Conservation (phyloP, 495 filamentous ascomycete genomes). For the Amphirosellinia nigrospora region DNA sequence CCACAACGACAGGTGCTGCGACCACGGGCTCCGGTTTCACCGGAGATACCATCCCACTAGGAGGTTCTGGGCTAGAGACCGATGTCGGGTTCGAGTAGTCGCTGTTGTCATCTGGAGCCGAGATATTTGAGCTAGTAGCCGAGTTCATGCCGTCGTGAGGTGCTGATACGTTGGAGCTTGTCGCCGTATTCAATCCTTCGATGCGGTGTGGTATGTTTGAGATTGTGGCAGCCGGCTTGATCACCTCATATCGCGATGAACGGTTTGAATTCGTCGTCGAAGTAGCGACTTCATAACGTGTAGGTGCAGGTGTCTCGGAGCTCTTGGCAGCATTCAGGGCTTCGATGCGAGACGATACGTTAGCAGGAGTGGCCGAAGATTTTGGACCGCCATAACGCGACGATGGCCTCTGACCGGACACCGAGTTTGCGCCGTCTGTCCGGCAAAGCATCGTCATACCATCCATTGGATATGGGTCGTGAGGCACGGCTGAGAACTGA, state of each 20-base stretch:
- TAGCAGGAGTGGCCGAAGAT: neutral
- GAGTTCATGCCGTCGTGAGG: conserved; percentile 55
- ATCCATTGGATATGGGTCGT: conserved; percentile 93
- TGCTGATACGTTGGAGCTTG: neutral
- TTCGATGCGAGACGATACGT: neutral
- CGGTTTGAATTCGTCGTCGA: neutral
- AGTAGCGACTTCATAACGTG: neutral
- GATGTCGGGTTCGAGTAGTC: conserved; percentile 91
- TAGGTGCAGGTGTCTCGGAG: neutral
- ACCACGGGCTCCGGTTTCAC: conserved; percentile 2
- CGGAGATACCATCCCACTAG: conserved; percentile 70
- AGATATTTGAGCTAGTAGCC: conserved; percentile 77
- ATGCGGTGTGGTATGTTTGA: conserved; percentile 13
- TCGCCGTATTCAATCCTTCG: conserved; percentile 17
- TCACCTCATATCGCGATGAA: neutral
- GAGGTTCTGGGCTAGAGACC: conserved; percentile 79
- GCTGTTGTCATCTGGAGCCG: conserved; percentile 82
- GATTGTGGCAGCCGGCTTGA: conserved; percentile 4
- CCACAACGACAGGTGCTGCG: conserved; percentile 40
- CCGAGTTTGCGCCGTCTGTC: conserved; percentile 68
- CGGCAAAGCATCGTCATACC: conserved; percentile 99
- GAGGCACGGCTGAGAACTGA: conserved; percentile 74
- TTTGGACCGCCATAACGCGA: conserved; percentile 16
- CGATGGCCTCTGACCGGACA: neutral
- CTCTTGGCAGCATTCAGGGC: neutral